Percentiles rank a stretch among this genome's conserved stretches.
phyloP scores from a whole-genome alignment of 805 yeast genomes.

The Saccharomyces paradoxus region DNA sequence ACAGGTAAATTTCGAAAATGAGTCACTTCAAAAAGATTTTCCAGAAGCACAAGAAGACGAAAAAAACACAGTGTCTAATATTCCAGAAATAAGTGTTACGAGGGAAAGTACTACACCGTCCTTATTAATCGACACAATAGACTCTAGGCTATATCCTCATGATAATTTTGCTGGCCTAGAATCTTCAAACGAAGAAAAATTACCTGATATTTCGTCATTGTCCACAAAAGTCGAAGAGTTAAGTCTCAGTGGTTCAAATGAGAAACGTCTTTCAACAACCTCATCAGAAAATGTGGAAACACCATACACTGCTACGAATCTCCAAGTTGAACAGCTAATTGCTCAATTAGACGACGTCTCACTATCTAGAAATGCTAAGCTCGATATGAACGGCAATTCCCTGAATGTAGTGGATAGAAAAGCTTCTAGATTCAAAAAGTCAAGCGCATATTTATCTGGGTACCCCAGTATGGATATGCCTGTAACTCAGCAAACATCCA shows the following conservation, averaged over 20 bases:
- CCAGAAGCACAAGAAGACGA: background rate
- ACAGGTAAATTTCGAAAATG: slow-evolving; percentile 4
- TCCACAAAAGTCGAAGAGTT: background rate
- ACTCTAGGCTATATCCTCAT: background rate
- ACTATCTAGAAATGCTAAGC: slow-evolving; percentile 17
- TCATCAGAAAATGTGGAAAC: slow-evolving; percentile 2
- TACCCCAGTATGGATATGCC: slow-evolving; percentile 9
- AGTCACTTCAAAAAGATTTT: background rate
- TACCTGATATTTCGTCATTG: background rate
- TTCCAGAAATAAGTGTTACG: background rate
- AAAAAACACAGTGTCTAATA: background rate
- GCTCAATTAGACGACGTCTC: slow-evolving; percentile 27
- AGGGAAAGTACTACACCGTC: background rate
- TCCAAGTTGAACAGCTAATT: slow-evolving; percentile 25
- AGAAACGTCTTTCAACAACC: background rate
- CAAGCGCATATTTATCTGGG: slow-evolving; percentile 31
- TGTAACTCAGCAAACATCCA: slow-evolving; percentile 3
- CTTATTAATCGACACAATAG: background rate
- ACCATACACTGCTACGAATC: slow-evolving; percentile 13
- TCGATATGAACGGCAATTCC: background rate
- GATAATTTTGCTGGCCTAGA: background rate
- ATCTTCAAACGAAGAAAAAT: background rate
- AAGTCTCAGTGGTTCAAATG: background rate
- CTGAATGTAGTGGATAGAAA: background rate
- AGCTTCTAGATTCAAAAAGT: slow-evolving; percentile 16